Conservation (phyloP, 208 protist genomes). For the Trypanosoma lewisi region DNA sequence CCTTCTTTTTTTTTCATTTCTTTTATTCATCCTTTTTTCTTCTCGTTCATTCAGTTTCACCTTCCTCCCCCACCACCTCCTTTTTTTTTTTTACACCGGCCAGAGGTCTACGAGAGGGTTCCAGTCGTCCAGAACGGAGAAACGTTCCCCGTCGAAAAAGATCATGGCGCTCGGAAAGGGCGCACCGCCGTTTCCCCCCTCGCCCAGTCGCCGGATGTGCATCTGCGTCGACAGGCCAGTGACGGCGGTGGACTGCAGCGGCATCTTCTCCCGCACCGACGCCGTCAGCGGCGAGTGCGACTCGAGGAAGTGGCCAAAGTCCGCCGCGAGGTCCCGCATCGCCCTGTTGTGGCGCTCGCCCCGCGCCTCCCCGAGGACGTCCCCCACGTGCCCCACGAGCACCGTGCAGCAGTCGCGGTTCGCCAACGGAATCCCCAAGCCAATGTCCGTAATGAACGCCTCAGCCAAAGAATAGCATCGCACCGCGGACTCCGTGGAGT, state of each 20-base stretch:
- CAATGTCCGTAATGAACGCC: conserved; percentile 49
- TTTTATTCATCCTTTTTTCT: neutral
- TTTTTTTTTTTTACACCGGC: conserved; percentile 11
- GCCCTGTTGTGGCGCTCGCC: conserved; percentile 61
- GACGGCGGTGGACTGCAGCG: conserved; percentile 51
- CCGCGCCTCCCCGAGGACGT: conserved; percentile 39
- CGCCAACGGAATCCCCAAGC: conserved; percentile 60
- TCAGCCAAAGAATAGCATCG: conserved; percentile 29
- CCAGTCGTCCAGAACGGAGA: conserved; percentile 59
- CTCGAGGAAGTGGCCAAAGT: conserved; percentile 74
- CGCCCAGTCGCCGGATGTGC: conserved; percentile 65
- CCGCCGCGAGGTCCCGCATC: conserved; percentile 51
- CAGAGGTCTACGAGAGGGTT: conserved; percentile 57
- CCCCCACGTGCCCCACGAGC: conserved; percentile 38
- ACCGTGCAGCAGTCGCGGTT: conserved; percentile 48
- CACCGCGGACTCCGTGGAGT: neutral
- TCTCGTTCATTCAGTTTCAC: neutral
- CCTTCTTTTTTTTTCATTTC: neutral
- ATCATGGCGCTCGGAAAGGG: conserved; percentile 62
- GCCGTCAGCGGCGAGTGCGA: conserved; percentile 64
- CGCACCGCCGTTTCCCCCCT: conserved; percentile 42
- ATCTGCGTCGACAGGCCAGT: conserved; percentile 59
- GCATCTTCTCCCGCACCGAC: conserved; percentile 46
- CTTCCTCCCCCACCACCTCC: neutral
- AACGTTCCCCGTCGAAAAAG: conserved; percentile 47